Percentiles rank a stretch among this genome's conserved stretches.
Evolutionary conservation across 225 moss, liverwort and hornwort genomes (phyloP).

Genomic region (Polytrichum formosum): DNA sequence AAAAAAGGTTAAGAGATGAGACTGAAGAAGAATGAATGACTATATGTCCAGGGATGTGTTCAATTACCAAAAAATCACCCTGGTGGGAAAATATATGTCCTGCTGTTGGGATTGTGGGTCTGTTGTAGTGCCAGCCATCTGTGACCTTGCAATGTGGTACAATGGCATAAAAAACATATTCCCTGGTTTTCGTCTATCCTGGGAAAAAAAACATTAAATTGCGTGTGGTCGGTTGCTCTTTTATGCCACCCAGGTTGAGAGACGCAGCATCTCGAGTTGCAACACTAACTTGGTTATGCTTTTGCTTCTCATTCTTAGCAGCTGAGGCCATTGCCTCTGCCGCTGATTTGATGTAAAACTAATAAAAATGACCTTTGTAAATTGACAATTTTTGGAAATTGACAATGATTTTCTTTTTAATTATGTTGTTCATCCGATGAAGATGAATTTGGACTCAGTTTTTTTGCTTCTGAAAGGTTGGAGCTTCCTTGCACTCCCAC

Average conservation of each 20-base stretch:
- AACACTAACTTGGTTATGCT: constrained; percentile 36
- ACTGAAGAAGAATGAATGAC: constrained; percentile 9
- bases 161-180: constrained; percentile 15
- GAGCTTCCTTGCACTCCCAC: not conserved
- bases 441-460: not conserved
- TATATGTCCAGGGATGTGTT: constrained; percentile 3
- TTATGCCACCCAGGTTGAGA: constrained; percentile 22
- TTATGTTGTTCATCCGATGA: not conserved
- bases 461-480: not conserved
- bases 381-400: constrained; percentile 1
- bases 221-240: constrained; percentile 32
- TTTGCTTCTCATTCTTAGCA: constrained; percentile 58
- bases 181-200: constrained; percentile 28
- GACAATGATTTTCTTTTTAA: not conserved
- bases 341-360: constrained; percentile 62
- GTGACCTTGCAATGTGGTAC: constrained; percentile 12
- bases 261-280: constrained; percentile 5
- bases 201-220: constrained; percentile 17
- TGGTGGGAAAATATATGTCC: not conserved
- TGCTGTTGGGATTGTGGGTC: constrained; percentile 6
- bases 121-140: constrained; percentile 18
- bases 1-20: constrained; percentile 12
- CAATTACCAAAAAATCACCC: too few relatives aligned
- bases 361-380: constrained; percentile 35
- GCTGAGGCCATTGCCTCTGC: constrained; percentile 35